Conservation (phyloP, 1,284 basidiomycete genomes). For the Pterulicium gracile region DNA sequence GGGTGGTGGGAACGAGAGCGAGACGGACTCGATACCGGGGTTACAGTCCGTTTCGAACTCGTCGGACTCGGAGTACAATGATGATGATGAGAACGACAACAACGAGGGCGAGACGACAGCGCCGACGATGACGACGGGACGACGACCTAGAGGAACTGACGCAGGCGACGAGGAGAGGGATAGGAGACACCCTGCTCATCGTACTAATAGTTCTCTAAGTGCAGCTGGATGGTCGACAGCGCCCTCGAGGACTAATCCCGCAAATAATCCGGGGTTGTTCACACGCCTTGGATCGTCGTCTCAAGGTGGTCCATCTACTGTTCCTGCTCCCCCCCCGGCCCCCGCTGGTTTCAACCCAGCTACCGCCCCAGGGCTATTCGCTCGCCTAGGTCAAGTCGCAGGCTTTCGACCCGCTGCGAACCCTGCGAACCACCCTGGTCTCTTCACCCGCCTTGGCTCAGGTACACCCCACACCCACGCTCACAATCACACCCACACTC, state of each 20-base stretch:
- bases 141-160: constrained; percentile 36
- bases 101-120: constrained; percentile 17
- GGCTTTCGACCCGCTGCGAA: too few species aligned
- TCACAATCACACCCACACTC: too few species aligned
- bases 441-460: too few species aligned
- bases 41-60: constrained; percentile 28
- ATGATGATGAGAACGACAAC: constrained; percentile 16
- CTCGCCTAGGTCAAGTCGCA: neutral
- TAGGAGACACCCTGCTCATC: constrained; percentile 47
- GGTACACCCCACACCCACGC: too few species aligned
- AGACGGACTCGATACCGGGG: constrained; percentile 28
- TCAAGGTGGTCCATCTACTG: neutral
- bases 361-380: neutral
- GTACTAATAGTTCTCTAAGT: constrained; percentile 16
- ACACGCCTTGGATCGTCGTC: neutral
- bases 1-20: constrained; percentile 8
- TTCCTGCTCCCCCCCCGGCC: neutral
- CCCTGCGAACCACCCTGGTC: too few species aligned
- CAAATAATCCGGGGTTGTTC: neutral
- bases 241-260: too few species aligned
- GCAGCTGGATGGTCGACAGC: too few species aligned
- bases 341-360: neutral
- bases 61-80: constrained; percentile 20
- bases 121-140: constrained; percentile 20
- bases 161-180: constrained; percentile 45